phyloP scores from a whole-genome alignment of 2,329 filamentous ascomycete genomes.

The Orbilia oligospora region DNA sequence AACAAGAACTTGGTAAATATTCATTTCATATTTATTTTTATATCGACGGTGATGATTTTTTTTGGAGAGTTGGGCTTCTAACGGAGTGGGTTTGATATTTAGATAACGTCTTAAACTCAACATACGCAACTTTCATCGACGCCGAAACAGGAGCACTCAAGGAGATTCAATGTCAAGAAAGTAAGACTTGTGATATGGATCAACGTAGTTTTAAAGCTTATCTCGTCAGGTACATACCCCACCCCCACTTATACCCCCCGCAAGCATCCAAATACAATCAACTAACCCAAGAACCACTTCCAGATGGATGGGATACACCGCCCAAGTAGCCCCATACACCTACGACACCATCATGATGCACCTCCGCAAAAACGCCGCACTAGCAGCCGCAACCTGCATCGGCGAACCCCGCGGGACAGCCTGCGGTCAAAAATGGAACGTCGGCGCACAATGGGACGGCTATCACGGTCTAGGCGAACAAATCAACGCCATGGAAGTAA shows the following conservation, averaged over 20 bases:
- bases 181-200: slow-evolving; percentile 76
- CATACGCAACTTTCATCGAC: slow-evolving; percentile 45
- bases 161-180: slow-evolving; percentile 78
- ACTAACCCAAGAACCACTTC: slow-evolving; percentile 66
- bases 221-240: slow-evolving; percentile 65
- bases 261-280: background rate
- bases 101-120: slow-evolving; percentile 39
- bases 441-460: slow-evolving; percentile 71
- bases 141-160: slow-evolving; percentile 72
- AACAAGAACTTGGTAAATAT: slow-evolving; percentile 20
- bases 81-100: background rate
- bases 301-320: slow-evolving; percentile 76
- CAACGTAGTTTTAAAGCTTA: slow-evolving; percentile 81
- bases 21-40: too few relatives aligned
- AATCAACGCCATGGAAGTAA: slow-evolving; percentile 77
- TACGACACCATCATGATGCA: slow-evolving; percentile 72
- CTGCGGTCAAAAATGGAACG: slow-evolving; percentile 78
- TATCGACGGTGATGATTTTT: too few relatives aligned
- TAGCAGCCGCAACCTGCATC: slow-evolving; percentile 75
- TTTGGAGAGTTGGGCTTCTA: background rate
- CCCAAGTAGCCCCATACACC: slow-evolving; percentile 75
- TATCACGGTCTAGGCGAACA: slow-evolving; percentile 77
- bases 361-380: slow-evolving; percentile 73
- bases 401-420: slow-evolving; percentile 73
- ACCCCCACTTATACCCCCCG: background rate